Evolutionary conservation across 78 protist genomes (phyloP).

Genomic region (Dictyostelium capitatum): DNA sequence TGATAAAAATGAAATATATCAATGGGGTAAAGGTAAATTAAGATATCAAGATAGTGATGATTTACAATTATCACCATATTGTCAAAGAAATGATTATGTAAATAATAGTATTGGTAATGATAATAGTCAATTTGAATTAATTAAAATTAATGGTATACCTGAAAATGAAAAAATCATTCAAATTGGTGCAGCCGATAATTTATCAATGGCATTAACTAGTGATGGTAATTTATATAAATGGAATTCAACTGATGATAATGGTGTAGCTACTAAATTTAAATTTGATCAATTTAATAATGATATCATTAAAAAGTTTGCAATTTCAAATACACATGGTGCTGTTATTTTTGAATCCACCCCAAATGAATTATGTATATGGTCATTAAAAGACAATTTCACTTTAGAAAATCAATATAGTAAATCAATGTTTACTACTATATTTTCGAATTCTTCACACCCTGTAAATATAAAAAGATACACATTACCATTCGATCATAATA

Average conservation of each 20-base stretch:
- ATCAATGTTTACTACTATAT: slow-evolving; percentile 2
- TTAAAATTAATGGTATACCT: not conserved
- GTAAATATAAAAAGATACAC: slow-evolving; percentile 4
- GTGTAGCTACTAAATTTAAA: not conserved
- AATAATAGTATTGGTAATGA: not conserved
- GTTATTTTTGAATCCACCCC: not conserved
- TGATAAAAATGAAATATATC: slow-evolving; percentile 20
- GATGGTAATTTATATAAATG: slow-evolving; percentile 31
- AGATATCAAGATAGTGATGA: not conserved
- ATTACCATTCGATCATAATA: slow-evolving; percentile 46
- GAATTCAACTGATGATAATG: not conserved
- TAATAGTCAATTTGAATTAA: not conserved
- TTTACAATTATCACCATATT: slow-evolving; percentile 20
- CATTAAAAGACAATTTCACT: slow-evolving; percentile 20
- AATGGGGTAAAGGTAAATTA: slow-evolving; percentile 59
- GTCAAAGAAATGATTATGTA: not conserved
- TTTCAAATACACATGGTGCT: slow-evolving; percentile 37
- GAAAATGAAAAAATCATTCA: slow-evolving; percentile 1
- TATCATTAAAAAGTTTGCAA: not conserved
- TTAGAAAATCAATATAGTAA: not conserved
- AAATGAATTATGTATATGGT: slow-evolving; percentile 52
- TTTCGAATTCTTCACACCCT: not conserved
- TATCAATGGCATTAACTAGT: slow-evolving; percentile 37
- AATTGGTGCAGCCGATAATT: slow-evolving; percentile 32
- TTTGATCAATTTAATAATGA: not conserved